phyloP scores from a whole-genome alignment of 1,284 basidiomycete genomes.

The Pseudozyma pruni region DNA sequence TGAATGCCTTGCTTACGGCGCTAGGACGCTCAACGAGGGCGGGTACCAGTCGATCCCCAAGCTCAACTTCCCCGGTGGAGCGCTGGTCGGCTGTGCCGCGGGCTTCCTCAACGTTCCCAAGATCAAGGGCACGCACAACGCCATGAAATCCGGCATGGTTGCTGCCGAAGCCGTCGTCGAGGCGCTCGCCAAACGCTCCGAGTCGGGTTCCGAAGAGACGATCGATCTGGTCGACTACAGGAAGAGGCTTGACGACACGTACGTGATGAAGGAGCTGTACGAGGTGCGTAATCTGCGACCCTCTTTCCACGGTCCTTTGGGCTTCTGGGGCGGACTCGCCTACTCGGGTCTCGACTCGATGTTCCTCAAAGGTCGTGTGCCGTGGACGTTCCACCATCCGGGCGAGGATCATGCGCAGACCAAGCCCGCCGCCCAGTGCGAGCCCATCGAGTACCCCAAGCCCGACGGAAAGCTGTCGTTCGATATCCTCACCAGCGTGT shows the following conservation, averaged over 20 bases:
- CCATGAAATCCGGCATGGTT: slow-evolving; percentile 99
- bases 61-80: slow-evolving; percentile 93
- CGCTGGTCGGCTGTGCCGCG: slow-evolving; percentile 92
- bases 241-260: slow-evolving; percentile 78
- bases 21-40: slow-evolving; percentile 90
- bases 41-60: slow-evolving; percentile 92
- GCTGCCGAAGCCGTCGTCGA: slow-evolving; percentile 89
- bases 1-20: slow-evolving; percentile 88
- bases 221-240: slow-evolving; percentile 85
- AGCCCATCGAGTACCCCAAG: slow-evolving; percentile 88
- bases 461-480: slow-evolving; percentile 92
- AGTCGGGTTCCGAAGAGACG: slow-evolving; percentile 61
- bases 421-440: slow-evolving; percentile 71
- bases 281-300: slow-evolving; percentile 93
- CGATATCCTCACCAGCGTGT: slow-evolving; percentile 89
- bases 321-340: slow-evolving; percentile 85
- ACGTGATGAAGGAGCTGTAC: slow-evolving; percentile 87
- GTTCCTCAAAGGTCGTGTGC: slow-evolving; percentile 84
- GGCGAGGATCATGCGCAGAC: slow-evolving; percentile 74
- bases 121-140: slow-evolving; percentile 99
- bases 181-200: slow-evolving; percentile 71
- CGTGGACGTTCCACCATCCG: slow-evolving; percentile 88
- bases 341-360: slow-evolving; percentile 92
- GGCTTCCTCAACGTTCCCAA: slow-evolving; percentile 96
- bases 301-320: slow-evolving; percentile 85